Evolutionary conservation across 805 yeast species (phyloP).

Genomic region (Hyphopichia homilentoma): DNA sequence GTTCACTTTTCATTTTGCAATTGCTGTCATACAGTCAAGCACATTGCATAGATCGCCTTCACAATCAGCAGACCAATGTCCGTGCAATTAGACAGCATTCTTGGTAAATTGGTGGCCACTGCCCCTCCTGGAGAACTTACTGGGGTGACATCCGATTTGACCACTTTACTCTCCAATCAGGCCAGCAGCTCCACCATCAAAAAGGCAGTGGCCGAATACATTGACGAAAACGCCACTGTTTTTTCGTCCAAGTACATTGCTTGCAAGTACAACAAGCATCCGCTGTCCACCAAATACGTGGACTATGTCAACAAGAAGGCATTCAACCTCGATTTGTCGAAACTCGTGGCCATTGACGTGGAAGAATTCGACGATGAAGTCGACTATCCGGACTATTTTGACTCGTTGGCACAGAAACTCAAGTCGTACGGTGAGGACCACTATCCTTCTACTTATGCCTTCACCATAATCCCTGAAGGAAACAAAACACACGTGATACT

Average conservation of each 20-base stretch:
- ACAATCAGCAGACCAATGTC: no score
- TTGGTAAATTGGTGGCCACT: conserved; percentile 26
- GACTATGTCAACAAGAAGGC: conserved; percentile 48
- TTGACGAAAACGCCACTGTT: conserved; percentile 26
- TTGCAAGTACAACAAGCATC: conserved; percentile 28
- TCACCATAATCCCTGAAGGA: conserved; percentile 37
- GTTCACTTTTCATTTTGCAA: no score
- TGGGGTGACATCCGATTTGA: conserved; percentile 23
- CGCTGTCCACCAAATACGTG: conserved; percentile 39
- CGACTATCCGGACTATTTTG: conserved; percentile 24
- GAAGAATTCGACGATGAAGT: conserved; percentile 33
- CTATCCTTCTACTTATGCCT: conserved; percentile 57
- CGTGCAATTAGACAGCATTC: conserved; percentile 20
- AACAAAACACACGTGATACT: conserved; percentile 47
- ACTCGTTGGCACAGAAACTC: conserved; percentile 29
- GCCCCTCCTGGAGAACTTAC: conserved; percentile 39
- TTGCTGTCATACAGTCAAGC: no score
- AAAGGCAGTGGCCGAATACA: conserved; percentile 23
- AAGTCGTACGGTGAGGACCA: conserved; percentile 57
- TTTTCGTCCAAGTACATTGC: conserved; percentile 30
- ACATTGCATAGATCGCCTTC: no score
- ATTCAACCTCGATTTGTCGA: conserved; percentile 58
- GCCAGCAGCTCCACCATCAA: conserved; percentile 17
- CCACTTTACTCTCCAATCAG: conserved; percentile 18
- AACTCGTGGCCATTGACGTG: conserved; percentile 47